Conservation (phyloP, 768 basidiomycete species). For the Agaricus bisporus region DNA sequence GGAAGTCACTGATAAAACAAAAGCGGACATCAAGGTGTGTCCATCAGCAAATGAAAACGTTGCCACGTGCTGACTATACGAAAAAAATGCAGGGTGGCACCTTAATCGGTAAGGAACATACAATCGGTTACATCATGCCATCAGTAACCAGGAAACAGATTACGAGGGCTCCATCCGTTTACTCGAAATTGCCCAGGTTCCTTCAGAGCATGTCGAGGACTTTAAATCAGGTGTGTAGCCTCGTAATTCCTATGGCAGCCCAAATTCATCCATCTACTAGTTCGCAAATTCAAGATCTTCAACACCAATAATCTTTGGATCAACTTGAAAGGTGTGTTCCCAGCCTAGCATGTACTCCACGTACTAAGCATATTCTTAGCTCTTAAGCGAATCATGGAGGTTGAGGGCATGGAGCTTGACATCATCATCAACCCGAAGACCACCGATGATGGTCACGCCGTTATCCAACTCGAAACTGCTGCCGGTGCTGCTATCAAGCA, state of each 20-base stretch:
- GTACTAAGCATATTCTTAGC: slow-evolving; percentile 37
- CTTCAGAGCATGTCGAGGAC: slow-evolving; percentile 88
- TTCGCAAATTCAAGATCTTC: slow-evolving; percentile 92
- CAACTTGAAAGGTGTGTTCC: slow-evolving; percentile 56
- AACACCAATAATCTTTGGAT: slow-evolving; percentile 84
- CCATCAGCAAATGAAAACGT: not conserved
- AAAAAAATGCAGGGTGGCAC: slow-evolving; percentile 67
- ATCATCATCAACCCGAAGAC: slow-evolving; percentile 93
- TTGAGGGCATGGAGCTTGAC: slow-evolving; percentile 83
- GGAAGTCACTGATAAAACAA: slow-evolving; percentile 91
- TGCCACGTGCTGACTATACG: slow-evolving; percentile 33
- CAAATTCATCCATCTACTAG: slow-evolving; percentile 24
- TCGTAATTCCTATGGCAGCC: not conserved
- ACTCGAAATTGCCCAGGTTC: slow-evolving; percentile 93
- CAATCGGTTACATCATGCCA: not conserved
- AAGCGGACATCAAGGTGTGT: slow-evolving; percentile 47
- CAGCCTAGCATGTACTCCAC: not conserved
- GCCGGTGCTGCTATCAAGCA: slow-evolving; percentile 94
- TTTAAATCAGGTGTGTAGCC: slow-evolving; percentile 67
- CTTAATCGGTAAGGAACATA: slow-evolving; percentile 47
- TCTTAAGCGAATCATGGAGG: slow-evolving; percentile 86
- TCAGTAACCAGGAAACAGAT: slow-evolving; percentile 28
- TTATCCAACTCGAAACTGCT: slow-evolving; percentile 89
- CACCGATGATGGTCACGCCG: slow-evolving; percentile 79
- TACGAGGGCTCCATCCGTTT: slow-evolving; percentile 86